Evolutionary conservation across 352 stramenopile genomes (phyloP).

Genomic region (Globisporangium spiculum): DNA sequence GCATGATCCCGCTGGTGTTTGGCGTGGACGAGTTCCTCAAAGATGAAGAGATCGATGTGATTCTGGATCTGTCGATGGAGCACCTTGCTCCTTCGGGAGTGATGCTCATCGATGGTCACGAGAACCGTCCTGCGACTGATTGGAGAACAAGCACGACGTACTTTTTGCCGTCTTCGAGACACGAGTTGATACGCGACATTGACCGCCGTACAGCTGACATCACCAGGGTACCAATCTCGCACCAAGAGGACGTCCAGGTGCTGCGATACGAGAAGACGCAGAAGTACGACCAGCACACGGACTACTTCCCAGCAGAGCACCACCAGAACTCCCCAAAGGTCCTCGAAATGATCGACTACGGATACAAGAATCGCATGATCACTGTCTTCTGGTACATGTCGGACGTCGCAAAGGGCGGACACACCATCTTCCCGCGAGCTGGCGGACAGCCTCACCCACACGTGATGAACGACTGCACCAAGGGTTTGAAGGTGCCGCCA

Average conservation of each 20-base stretch:
- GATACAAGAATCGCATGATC: constrained; percentile 84
- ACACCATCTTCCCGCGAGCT: constrained; percentile 71
- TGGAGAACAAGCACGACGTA: constrained; percentile 81
- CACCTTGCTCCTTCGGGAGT: constrained; percentile 64
- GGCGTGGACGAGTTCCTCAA: constrained; percentile 69
- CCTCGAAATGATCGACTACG: constrained; percentile 53
- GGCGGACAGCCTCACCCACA: constrained; percentile 40
- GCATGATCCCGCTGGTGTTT: constrained; percentile 68
- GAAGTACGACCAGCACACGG: constrained; percentile 75
- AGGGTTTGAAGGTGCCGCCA: constrained; percentile 58
- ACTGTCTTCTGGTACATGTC: constrained; percentile 89
- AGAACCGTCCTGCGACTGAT: constrained; percentile 57
- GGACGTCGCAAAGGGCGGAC: constrained; percentile 59
- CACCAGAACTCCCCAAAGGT: constrained; percentile 41
- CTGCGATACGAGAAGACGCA: constrained; percentile 68
- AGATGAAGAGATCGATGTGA: constrained; percentile 74
- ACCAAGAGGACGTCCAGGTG: constrained; percentile 73
- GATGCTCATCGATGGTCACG: constrained; percentile 57
- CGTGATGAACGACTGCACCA: constrained; percentile 55
- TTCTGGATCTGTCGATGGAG: constrained; percentile 62
- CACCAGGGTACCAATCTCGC: constrained; percentile 48
- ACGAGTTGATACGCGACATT: constrained; percentile 45
- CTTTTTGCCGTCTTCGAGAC: constrained; percentile 51
- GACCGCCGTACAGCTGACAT: constrained; percentile 64
- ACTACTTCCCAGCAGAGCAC: constrained; percentile 52